Evolutionary conservation across 2,329 filamentous ascomycete genomes (phyloP).

Genomic region (Cladosporium sp.): DNA sequence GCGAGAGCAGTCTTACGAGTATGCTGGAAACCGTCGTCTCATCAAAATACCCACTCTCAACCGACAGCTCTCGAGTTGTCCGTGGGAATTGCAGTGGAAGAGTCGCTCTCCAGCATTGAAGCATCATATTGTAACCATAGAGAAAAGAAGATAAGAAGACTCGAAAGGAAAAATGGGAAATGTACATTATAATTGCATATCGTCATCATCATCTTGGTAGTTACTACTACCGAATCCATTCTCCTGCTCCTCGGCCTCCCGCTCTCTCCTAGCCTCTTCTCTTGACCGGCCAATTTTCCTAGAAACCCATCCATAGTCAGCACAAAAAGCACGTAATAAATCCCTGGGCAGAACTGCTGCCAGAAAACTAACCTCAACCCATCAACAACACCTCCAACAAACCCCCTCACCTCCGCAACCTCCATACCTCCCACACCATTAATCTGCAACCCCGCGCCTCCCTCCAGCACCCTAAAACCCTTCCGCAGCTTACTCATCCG

Average conservation of each 20-base stretch:
- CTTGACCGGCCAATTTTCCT: conserved; percentile 74
- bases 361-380: conserved; percentile 53
- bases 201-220: conserved; percentile 52
- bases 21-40: too few species aligned
- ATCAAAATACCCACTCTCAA: too few species aligned
- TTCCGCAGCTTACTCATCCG: conserved; percentile 82
- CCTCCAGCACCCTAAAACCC: conserved; percentile 66
- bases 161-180: conserved; percentile 6
- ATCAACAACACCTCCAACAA: conserved; percentile 81
- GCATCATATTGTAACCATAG: conserved; percentile 5
- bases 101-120: background rate
- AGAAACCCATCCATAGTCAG: conserved; percentile 29
- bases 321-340: too few species aligned
- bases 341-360: conserved; percentile 29
- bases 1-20: too few species aligned
- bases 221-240: conserved; percentile 47
- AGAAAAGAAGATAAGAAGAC: background rate
- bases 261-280: conserved; percentile 71
- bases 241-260: conserved; percentile 63
- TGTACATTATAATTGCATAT: conserved; percentile 45
- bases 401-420: conserved; percentile 77
- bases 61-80: too few species aligned
- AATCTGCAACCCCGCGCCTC: conserved; percentile 65
- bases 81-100: too few species aligned
- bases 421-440: conserved; percentile 91